Evolutionary conservation across 768 basidiomycete genomes (phyloP), one percentile per base, ranked within the genome.

Genomic region (Agrocybe pediades): DNA sequence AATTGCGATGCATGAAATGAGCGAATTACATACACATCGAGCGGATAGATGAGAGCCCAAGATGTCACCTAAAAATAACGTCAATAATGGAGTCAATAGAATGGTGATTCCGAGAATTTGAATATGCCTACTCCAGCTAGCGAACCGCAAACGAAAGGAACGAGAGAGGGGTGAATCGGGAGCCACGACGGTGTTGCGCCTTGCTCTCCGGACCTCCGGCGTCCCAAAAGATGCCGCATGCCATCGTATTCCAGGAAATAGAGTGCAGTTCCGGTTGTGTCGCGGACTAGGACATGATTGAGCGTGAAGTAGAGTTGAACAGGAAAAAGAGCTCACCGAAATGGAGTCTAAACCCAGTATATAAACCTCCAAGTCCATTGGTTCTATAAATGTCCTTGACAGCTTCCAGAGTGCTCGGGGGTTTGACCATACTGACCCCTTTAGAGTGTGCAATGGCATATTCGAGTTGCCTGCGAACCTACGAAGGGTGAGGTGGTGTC

Each of bases 221-320:
- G 80, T 24, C 95, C 95, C 42, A 96, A 75, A 15, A 94, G 63
- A 75, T 93, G 87, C 41, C 95, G 85, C 82, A 96, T 84, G 16
- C 88, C 87, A 65, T 98, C 95, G 66, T 98, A 97, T 66, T 95
- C 93, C 29, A 92, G 80, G 68, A 98, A 98, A 68, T 98, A 98
- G 17, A 97, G 75, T 4, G 88, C 89, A 11, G 95, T 96, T 44
- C 94, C 95, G 42, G 82, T 69, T 23, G 92, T 95, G 68, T 98
- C 95, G 53, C 95, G 87, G 48, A 93, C 90, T 93, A 62, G 9
- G 49, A 16, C 17, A 40, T 36, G 50, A 11, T 21, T 17, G 58
- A 55, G 41, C 42, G 13, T 33, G 26, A 30, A 27, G 29, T 4
- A 51, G 13, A 40, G 25, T 51, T n/a, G 15, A 53, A 40, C 19